Base-by-base conservation (phyloP, 108 stramenopile genomes). In the Chaetoceros tenuissimus region DNA sequence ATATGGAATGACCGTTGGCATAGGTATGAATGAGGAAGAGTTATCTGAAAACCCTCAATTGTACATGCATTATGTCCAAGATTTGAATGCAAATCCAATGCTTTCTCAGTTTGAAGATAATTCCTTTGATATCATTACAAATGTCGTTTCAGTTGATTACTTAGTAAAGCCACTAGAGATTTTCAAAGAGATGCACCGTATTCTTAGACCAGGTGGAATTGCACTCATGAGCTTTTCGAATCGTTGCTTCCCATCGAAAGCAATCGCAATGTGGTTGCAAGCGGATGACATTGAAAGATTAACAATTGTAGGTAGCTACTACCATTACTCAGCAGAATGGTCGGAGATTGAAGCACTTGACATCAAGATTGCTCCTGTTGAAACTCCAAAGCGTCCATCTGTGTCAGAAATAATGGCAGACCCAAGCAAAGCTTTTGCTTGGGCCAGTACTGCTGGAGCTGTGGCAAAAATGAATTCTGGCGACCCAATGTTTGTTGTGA, bases 171-270 rank as follows among this genome's bases (percentile, higher is more conserved):
- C 87, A 0, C 31, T 72, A 28, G 82, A 79, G 48, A 70, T 85
- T 43, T 79, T 89, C 49, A 63, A 73, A 68, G 87, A 89, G 60
- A 84, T 78, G 58, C 59, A 85, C 48, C 65, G 87, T 17, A 55
- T 89, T 17, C 31, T 89, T 21, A 67, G 81, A 53, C 87, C 87
- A 3, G 75, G 77, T 31, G 87, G 87, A 21, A 52, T 66, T 8
- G 71, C 74, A 2, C 57, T 89, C 20, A 77, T 85, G 57, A 74
- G 66, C 20, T 85, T 85, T 53, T 73, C 72, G 22, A 84, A 85
- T 65, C 69, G 88, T 55, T 84, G 82, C 46, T 89, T 89, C 61
- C 75, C 84, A 0, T 77, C 84, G n/a, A 89, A 89, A 60, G 88
- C 84, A 2, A 54, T 89, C 25, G 75, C 74, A 2, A 82, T 84